Conservation (phyloP, 495 filamentous ascomycete genomes). For the Pseudevernia furfuracea region DNA sequence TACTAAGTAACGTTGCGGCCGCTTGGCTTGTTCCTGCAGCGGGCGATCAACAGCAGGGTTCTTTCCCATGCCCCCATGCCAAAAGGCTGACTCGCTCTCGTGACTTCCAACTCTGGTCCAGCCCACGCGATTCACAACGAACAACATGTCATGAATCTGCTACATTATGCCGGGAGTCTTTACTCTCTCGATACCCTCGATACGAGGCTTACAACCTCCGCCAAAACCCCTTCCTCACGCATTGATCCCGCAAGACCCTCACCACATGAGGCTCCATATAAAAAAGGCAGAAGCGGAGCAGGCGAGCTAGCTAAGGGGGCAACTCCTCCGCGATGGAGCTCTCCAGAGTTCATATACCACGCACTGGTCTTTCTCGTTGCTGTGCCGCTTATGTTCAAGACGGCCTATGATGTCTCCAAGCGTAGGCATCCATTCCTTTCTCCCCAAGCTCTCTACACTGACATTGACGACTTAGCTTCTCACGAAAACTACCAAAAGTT, state of each 20-base stretch:
- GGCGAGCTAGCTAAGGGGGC: constrained; percentile 38
- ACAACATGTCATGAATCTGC: constrained; percentile 32
- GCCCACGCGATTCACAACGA: background rate
- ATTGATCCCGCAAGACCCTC: constrained; percentile 21
- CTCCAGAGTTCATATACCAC: constrained; percentile 79
- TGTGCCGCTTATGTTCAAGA: constrained; percentile 87
- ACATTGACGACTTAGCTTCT: constrained; percentile 47
- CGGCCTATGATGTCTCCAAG: constrained; percentile 77
- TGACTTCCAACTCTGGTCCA: background rate
- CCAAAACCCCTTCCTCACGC: constrained; percentile 45
- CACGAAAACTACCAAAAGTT: constrained; percentile 77
- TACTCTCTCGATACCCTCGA: constrained; percentile 90
- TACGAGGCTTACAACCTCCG: constrained; percentile 74
- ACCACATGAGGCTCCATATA: constrained; percentile 21
- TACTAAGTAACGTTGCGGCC: background rate
- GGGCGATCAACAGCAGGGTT: constrained; percentile 5
- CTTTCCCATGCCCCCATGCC: background rate
- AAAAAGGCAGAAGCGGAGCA: constrained; percentile 38
- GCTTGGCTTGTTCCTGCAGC: constrained; percentile 20
- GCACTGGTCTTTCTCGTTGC: constrained; percentile 58
- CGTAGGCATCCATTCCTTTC: constrained; percentile 42
- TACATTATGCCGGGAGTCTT: constrained; percentile 47
- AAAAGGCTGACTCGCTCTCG: background rate
- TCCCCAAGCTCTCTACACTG: background rate
- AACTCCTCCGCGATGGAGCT: constrained; percentile 67